phyloP scores from a whole-genome alignment of 2,329 filamentous ascomycete species.

The Tolypocladium sp. region DNA sequence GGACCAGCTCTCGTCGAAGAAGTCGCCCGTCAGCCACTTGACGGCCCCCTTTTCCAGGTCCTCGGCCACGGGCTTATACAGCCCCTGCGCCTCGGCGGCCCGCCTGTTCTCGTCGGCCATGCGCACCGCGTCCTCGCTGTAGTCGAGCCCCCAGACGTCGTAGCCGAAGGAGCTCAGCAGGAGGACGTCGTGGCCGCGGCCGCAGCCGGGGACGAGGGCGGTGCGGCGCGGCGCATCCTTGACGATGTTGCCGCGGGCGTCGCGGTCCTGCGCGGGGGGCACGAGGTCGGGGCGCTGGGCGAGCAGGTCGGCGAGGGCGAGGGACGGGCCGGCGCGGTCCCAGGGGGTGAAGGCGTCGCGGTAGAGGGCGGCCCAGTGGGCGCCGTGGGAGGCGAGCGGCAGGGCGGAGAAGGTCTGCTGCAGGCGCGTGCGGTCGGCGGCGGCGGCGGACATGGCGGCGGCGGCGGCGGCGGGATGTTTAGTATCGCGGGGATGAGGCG shows the following conservation, averaged over 20 bases:
- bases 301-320: conserved; percentile 45
- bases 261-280: conserved; percentile 21
- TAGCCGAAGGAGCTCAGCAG: conserved; percentile 68
- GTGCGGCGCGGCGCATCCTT: conserved; percentile 16
- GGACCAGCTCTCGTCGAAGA: conserved; percentile 54
- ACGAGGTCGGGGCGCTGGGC: conserved; percentile 35
- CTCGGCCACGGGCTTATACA: conserved; percentile 31
- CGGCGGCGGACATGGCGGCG: conserved; percentile 11
- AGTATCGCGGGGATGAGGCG: not conserved
- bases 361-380: conserved; percentile 40
- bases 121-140: conserved; percentile 37
- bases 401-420: conserved; percentile 23
- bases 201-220: conserved; percentile 75
- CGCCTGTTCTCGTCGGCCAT: conserved; percentile 35
- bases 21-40: conserved; percentile 54
- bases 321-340: conserved; percentile 45
- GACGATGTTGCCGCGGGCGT: conserved; percentile 17
- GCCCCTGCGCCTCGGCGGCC: conserved; percentile 26
- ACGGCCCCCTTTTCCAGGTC: conserved; percentile 37
- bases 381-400: conserved; percentile 23
- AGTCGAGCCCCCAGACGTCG: conserved; percentile 68
- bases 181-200: conserved; percentile 71
- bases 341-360: conserved; percentile 37
- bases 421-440: conserved; percentile 15
- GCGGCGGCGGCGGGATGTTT: not conserved